Base-by-base conservation (phyloP, 306 rosid genomes). In the Lathyrus aphaca region DNA sequence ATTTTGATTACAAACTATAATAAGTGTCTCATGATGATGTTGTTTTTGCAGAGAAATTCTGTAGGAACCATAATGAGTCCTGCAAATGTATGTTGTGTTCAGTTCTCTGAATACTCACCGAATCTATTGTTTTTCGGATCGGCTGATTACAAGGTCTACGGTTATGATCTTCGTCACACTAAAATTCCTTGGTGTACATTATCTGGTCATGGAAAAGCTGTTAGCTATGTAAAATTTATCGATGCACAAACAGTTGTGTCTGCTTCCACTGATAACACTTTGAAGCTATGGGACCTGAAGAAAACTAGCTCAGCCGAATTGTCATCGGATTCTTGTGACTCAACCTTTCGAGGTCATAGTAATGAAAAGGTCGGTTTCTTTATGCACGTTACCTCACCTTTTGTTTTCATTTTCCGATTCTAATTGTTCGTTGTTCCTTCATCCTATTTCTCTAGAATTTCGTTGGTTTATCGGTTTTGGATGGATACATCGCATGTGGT, bases 31-130 rank as follows among this genome's bases (percentile, higher is more conserved):
- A 65, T 38, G 23, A 46, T 63, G 68, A 17, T 16, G 61, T 58
- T 77, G 53, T 16, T 80, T 44, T 8, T 80, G 79, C 89, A 94
- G 99, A 87, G 74, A 79, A 87, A 80, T 55, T 85, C 88, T 79
- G 19, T 87, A 29, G 82, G 88, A 70, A 91, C 99, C 53, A 84
- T 94, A 53, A 68, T 77, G 87, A 89, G 51, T 73, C 74, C 71
- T 49, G 95, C 96, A 39, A 89, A 89, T 76, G 94, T 94, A 56
- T 91, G 99, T 79, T 91, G 97, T 75, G 96, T 94, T 75, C 97
- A 94, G 81, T 94, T 94, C 86, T 91, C 96, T 32, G 12, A 86
- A 54, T 86, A 77, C 82, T 91, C 97, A 23, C 68, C 87, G 51
- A 73, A 94, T 77, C 81, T 85, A 58, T 80, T 94, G 72, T 84